Evolutionary conservation across 2,329 filamentous ascomycete genomes (phyloP).

Genomic region (Xylariaceae sp.): DNA sequence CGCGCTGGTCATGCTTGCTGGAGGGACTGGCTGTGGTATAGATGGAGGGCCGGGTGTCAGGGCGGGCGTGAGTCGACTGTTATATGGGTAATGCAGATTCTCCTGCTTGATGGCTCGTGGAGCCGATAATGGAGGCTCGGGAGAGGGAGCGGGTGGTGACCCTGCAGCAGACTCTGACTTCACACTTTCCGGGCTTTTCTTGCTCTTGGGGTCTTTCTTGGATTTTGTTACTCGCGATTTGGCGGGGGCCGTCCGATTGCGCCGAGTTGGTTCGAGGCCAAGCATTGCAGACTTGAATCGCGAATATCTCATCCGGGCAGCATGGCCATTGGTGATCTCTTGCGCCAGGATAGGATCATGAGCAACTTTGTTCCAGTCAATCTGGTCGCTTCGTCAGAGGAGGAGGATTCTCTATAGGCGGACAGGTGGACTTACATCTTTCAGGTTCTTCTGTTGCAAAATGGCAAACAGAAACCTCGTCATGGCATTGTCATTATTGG

Average conservation of each 20-base stretch:
- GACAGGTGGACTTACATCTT: constrained; percentile 49
- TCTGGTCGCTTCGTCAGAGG: constrained; percentile 38
- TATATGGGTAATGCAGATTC: constrained; percentile 30
- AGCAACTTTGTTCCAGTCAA: constrained; percentile 59
- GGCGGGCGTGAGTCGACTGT: constrained; percentile 25
- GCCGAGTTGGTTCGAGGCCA: constrained; percentile 47
- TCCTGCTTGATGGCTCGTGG: constrained; percentile 40
- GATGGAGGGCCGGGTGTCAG: constrained; percentile 32
- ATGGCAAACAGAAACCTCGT: constrained; percentile 59
- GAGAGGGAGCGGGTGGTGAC: constrained; percentile 16
- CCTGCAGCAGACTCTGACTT: constrained; percentile 38
- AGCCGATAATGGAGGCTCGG: constrained; percentile 14
- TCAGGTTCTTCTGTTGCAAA: constrained; percentile 57
- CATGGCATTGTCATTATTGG: constrained; percentile 56
- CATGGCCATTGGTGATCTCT: constrained; percentile 58
- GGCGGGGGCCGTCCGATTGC: constrained; percentile 39
- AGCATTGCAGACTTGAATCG: constrained; percentile 49
- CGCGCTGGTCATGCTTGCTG: constrained; percentile 23
- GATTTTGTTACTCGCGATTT: constrained; percentile 47
- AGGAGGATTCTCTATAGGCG: neutral
- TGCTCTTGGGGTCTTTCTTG: constrained; percentile 38
- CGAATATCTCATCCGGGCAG: constrained; percentile 59
- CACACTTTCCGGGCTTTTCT: constrained; percentile 30
- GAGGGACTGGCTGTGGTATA: constrained; percentile 6
- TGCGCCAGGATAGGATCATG: constrained; percentile 51